Evolutionary conservation across 192 early-diverging fungal species (phyloP).

Genomic region (Rhizophagus clarus): DNA sequence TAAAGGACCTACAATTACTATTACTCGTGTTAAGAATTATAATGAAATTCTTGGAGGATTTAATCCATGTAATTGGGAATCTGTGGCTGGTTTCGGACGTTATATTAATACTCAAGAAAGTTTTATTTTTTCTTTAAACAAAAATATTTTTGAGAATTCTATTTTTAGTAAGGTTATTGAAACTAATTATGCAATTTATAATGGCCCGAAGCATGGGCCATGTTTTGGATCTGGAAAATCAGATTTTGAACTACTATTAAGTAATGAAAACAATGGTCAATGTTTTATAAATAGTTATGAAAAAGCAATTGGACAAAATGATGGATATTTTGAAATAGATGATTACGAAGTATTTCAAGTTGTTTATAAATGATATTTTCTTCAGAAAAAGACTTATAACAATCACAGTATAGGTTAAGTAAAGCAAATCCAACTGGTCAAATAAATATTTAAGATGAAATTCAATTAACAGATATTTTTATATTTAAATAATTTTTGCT

Average conservation of each 20-base stretch:
- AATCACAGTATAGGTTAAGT: too few relatives aligned
- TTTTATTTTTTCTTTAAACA: background rate
- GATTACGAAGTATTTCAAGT: background rate
- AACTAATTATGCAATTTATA: background rate
- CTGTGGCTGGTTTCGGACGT: background rate
- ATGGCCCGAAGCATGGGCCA: background rate
- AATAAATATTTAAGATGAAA: too few relatives aligned
- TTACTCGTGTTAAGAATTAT: conserved; percentile 17
- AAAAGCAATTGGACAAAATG: background rate
- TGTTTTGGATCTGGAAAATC: background rate
- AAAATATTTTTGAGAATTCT: background rate
- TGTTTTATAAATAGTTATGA: background rate
- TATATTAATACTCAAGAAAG: background rate
- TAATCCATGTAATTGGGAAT: conserved; percentile 32
- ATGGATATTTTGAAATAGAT: background rate
- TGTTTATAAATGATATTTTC: too few relatives aligned
- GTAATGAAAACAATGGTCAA: background rate
- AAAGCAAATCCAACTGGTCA: too few relatives aligned
- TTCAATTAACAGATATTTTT: too few relatives aligned
- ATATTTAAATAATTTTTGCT: too few relatives aligned
- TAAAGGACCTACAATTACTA: conserved; percentile 29
- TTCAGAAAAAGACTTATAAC: too few relatives aligned
- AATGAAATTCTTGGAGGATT: conserved; percentile 35
- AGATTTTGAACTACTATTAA: background rate
- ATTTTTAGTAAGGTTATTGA: background rate